Evolutionary conservation across 495 filamentous ascomycete species (phyloP), one percentile per base, ranked within the genome.

Genomic region (Lasiosphaeria hispida): DNA sequence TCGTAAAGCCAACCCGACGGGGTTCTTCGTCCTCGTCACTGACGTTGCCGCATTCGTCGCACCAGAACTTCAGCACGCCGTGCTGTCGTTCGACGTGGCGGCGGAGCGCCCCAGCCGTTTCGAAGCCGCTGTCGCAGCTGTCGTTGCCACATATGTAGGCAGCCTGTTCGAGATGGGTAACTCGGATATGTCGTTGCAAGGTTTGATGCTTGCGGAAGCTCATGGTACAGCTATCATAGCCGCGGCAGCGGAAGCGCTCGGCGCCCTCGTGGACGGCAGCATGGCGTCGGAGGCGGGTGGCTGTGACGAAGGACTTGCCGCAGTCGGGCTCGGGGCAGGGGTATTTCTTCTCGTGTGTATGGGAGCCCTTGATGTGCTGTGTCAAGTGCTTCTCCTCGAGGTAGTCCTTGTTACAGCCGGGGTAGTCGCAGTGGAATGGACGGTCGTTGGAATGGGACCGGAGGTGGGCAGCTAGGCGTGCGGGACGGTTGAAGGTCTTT

Each of bases 171-270:
- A 93, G 76, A 68, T 98, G 94, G 2, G 79, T 82, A 0, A 79
- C 77, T 17, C 83, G 80, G 48, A 97, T 85, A 70, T 98, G 94
- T 14, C 87, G 84, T 62, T 91, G 84, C 10, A 98, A 81, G 2
- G 91, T 96, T 52, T 87, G 83, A 64, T 92, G 88, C 69, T 97
- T 97, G 41, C 94, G 82, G 71, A 97, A 98, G 11, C 81, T 83
- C 69, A 87, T 81, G 36, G 82, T 76, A 67, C 94, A 98, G 1
- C 83, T 87, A 7, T 86, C 83, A 58, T 86, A 86, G 18, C 83
- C 87, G 7, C 80, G 84, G 67, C 94, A 98, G 55, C 79, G 77
- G 61, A 84, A 89, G 49, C 84, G 78, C 59, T 90, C 83, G 55
- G 76, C 75, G 18, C 84, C 86, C 66, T 90, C 80, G 64, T 92